A percentile compares a stretch with the other conserved stretches of the same genome.
Evolutionary conservation across 768 basidiomycete species (phyloP).

Genomic region (Lactarius hengduanensis): DNA sequence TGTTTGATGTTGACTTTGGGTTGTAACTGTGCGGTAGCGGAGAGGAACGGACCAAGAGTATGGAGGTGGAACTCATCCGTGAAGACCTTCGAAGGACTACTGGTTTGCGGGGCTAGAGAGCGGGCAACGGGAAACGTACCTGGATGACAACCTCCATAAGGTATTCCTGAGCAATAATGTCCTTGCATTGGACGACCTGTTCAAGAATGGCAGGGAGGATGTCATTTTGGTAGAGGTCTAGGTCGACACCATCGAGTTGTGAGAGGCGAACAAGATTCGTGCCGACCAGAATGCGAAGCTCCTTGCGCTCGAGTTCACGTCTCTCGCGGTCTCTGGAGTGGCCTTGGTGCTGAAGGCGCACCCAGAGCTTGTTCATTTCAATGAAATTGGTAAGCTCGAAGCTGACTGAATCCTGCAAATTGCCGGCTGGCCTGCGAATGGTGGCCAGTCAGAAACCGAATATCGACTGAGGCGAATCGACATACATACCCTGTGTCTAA

Average conservation of each 20-base stretch:
- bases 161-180: constrained; percentile 98
- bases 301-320: constrained; percentile 92
- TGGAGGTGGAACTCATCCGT: constrained; percentile 98
- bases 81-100: constrained; percentile 68
- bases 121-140: constrained; percentile 42
- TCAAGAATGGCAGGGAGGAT: constrained; percentile 94
- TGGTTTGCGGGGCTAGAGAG: not conserved
- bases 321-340: constrained; percentile 97
- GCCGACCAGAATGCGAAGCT: constrained; percentile 93
- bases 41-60: constrained; percentile 92
- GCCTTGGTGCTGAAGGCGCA: constrained; percentile 95
- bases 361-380: constrained; percentile 99
- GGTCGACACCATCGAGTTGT: constrained; percentile 94
- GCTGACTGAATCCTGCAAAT: constrained; percentile 90
- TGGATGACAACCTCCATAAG: constrained; percentile 99
- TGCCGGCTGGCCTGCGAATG: constrained; percentile 70
- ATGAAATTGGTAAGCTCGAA: constrained; percentile 99
- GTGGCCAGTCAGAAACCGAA: not conserved
- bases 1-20: constrained; percentile 98
- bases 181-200: constrained; percentile 98
- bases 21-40: constrained; percentile 93
- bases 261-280: constrained; percentile 95
- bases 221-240: constrained; percentile 81
- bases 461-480: constrained; percentile 1
- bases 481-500: constrained; percentile 68